Evolutionary conservation across 2,329 filamentous ascomycete species (phyloP).

Genomic region (Phaeosphaeria sp.): DNA sequence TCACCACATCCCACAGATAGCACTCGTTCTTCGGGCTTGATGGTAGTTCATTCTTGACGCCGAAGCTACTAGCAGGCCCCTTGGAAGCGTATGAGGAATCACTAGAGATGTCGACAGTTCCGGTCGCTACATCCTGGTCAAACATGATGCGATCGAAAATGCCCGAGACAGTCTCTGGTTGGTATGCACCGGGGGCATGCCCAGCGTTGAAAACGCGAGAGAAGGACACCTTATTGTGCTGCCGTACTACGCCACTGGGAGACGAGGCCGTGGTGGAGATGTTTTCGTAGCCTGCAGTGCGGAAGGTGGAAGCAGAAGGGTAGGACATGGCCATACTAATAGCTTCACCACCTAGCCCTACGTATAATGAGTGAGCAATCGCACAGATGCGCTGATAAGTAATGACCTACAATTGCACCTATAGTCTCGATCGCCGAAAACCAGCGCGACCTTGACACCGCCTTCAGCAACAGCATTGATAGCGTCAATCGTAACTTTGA

Average conservation of each 20-base stretch:
- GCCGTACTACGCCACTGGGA: slow-evolving; percentile 52
- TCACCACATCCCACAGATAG: slow-evolving; percentile 15
- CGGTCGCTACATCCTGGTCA: slow-evolving; percentile 56
- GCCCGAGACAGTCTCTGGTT: slow-evolving; percentile 56
- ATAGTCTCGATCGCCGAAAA: slow-evolving; percentile 49
- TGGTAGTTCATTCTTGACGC: slow-evolving; percentile 13
- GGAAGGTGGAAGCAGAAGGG: slow-evolving; percentile 30
- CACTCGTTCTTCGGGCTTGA: slow-evolving; percentile 13
- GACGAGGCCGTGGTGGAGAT: slow-evolving; percentile 41
- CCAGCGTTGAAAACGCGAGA: slow-evolving; percentile 47
- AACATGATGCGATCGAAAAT: slow-evolving; percentile 57
- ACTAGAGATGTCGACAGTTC: slow-evolving; percentile 22
- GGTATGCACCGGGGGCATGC: slow-evolving; percentile 49
- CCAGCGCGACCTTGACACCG: slow-evolving; percentile 26
- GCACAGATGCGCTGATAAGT: neutral
- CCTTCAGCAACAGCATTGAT: slow-evolving; percentile 58
- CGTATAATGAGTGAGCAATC: neutral
- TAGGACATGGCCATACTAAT: slow-evolving; percentile 46
- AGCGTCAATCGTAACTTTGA: slow-evolving; percentile 51
- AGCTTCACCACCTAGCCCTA: slow-evolving; percentile 46
- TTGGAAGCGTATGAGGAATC: slow-evolving; percentile 11
- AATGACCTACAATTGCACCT: slow-evolving; percentile 55
- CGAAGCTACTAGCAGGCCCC: slow-evolving; percentile 9
- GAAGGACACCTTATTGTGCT: slow-evolving; percentile 48
- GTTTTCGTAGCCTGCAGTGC: slow-evolving; percentile 32